Conservation (phyloP, 202 grass and related monocot species). For the Carex arenaria region DNA sequence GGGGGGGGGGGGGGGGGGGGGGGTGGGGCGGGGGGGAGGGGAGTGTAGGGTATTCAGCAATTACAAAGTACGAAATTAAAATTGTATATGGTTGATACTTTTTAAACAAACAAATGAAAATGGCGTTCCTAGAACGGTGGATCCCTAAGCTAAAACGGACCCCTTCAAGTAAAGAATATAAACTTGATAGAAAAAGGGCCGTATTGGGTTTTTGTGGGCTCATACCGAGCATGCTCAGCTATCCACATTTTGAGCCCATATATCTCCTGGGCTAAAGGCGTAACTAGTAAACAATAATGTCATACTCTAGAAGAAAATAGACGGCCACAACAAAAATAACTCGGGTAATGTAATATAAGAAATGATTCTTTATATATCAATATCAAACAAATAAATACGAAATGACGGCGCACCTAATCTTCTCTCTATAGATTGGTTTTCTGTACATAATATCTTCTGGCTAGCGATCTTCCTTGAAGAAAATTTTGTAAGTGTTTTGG, state of each 20-base stretch:
- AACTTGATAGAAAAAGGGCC: not conserved
- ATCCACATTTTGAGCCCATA: not conserved
- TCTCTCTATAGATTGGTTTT: not conserved
- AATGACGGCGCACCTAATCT: conserved; percentile 16
- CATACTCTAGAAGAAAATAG: not conserved
- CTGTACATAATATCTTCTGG: not conserved
- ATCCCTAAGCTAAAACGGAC: too few species aligned
- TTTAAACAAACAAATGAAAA: too few species aligned
- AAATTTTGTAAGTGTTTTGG: not conserved
- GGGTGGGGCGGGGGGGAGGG: too few species aligned
- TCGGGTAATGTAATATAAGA: not conserved
- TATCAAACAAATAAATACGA: conserved; percentile 18
- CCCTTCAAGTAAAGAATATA: not conserved
- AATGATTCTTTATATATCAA: not conserved
- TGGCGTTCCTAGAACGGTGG: too few species aligned
- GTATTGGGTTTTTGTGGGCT: not conserved
- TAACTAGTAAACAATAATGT: not conserved
- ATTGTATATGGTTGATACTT: too few species aligned
- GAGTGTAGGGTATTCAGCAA: not conserved
- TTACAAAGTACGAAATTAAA: too few species aligned
- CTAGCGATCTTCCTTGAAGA: not conserved
- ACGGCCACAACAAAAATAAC: not conserved
- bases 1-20: too few species aligned
- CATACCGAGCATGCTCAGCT: not conserved
- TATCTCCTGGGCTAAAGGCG: not conserved